Evolutionary conservation across 371 early-diverging fungal species (phyloP).

Genomic region (Mucor circinelloides): DNA sequence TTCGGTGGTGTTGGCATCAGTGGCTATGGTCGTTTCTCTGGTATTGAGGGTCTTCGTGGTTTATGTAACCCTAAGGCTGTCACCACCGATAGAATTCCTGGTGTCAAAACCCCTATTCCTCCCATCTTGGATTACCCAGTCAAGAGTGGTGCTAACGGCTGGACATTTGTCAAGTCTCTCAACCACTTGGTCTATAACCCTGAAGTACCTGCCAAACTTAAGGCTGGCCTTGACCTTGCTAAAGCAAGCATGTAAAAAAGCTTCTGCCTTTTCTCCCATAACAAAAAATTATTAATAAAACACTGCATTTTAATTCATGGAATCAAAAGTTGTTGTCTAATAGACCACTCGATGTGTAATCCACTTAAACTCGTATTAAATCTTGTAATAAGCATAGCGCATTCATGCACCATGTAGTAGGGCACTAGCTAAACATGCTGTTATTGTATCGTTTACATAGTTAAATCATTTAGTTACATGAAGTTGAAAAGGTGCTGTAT

Average conservation of each 20-base stretch:
- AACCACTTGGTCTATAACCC: constrained; percentile 48
- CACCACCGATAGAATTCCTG: constrained; percentile 73
- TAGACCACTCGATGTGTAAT: too few species aligned
- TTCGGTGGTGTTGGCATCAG: constrained; percentile 85
- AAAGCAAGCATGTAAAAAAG: constrained; percentile 30
- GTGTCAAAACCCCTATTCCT: constrained; percentile 77
- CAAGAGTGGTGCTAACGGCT: constrained; percentile 39
- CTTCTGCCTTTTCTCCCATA: neutral
- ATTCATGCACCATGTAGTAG: too few species aligned
- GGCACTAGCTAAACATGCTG: too few species aligned
- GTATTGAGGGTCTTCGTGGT: constrained; percentile 76
- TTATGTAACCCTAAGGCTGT: constrained; percentile 73
- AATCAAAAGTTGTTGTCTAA: too few species aligned
- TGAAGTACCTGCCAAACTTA: constrained; percentile 35
- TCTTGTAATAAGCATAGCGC: too few species aligned
- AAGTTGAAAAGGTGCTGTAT: too few species aligned
- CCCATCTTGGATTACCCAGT: constrained; percentile 69
- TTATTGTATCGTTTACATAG: too few species aligned
- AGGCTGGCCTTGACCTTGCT: constrained; percentile 43
- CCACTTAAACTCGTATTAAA: too few species aligned
- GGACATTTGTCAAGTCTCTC: constrained; percentile 47
- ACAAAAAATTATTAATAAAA: neutral
- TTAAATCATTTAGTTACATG: too few species aligned
- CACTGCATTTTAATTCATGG: neutral
- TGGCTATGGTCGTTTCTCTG: constrained; percentile 79